phyloP scores from a whole-genome alignment of 331 rosid species.

The Rosa hybrid region DNA sequence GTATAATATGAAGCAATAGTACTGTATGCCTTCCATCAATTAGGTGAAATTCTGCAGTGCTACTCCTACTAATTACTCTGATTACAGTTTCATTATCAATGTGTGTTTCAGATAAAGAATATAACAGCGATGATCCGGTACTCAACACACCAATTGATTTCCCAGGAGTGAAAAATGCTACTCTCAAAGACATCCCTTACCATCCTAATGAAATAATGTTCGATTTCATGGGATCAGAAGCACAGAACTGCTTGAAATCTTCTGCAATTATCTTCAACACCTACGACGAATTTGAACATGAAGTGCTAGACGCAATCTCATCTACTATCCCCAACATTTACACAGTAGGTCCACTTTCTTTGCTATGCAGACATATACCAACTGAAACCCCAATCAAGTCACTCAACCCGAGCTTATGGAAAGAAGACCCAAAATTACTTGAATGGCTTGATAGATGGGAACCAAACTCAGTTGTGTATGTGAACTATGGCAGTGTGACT shows the following conservation, averaged over 20 bases:
- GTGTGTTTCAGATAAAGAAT: conserved; percentile 23
- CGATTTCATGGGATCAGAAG: conserved; percentile 18
- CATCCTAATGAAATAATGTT: conserved; percentile 32
- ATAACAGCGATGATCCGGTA: conserved; percentile 22
- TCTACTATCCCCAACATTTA: conserved; percentile 34
- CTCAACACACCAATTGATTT: conserved; percentile 30
- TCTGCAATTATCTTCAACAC: conserved; percentile 53
- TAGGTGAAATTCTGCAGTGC: neutral
- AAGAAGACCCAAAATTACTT: conserved; percentile 35
- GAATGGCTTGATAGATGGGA: conserved; percentile 37
- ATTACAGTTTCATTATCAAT: neutral
- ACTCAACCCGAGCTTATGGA: conserved; percentile 33
- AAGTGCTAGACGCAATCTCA: conserved; percentile 31
- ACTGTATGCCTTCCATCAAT: neutral
- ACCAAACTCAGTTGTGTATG: conserved; percentile 34
- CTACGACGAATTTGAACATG: conserved; percentile 43
- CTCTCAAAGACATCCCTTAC: conserved; percentile 54
- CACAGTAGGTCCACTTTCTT: conserved; percentile 37
- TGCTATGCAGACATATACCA: conserved; percentile 11
- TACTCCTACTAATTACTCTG: neutral
- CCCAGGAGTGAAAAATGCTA: conserved; percentile 38
- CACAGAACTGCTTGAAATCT: conserved; percentile 32
- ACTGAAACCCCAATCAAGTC: conserved; percentile 18
- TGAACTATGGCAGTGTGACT: conserved; percentile 30
- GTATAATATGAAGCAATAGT: neutral